Base-by-base conservation (phyloP, 2,329 filamentous ascomycete species). In the Cordyceps cateniannulata region DNA sequence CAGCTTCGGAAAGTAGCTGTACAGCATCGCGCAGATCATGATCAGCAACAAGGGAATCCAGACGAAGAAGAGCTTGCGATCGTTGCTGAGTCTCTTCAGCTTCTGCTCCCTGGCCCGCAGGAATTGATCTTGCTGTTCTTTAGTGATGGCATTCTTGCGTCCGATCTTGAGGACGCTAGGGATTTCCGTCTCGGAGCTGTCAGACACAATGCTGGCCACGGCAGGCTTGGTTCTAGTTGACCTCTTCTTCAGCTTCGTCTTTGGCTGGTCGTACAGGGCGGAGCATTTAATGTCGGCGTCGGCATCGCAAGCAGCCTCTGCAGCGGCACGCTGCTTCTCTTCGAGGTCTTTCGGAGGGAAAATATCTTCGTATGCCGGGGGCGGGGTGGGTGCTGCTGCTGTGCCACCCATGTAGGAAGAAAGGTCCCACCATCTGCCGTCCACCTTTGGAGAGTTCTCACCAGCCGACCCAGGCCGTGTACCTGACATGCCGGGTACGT, bases 311-410 rank as follows among this genome's bases (percentile, higher is more conserved):
- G 81, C 81, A 3, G 85, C 85, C 58, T 78, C 77, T 9, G 79
- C 77, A 1, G 82, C 83, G n/a, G 83, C 82, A 20, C 79, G 75
- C 66, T 83, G 79, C 71, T 88, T 87, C 25, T 73, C 75, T 60
- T 86, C 82, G 18, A 79, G 64, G 49, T 79, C 76, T 58, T 77
- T 73, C 45, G 77, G 75, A 1, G 89, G 90, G 70, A 86, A 95
- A 29, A 95, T 83, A 52, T 93, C 90, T 58, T 92, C 86, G 65
- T 95, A 95, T 0, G 90, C 84, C 10, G 90, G 90, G 9, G 89
- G 89, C 35, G 83, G 78, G 4, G 79, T 76, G 38, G 83, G 78
- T 3, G 79, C 76, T 10, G 83, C 73, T 44, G 75, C 75, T 22
- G 74, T 76, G 18, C 76, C 67, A 44, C 74, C 74, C 66, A 81